Percentiles rank a stretch among this genome's conserved stretches.
These are phyloP conservation scores for Basipetospora chlamydospora DNA, from an alignment of 2,329 filamentous ascomycete genomes.

Conservation along the genomic window DNA sequence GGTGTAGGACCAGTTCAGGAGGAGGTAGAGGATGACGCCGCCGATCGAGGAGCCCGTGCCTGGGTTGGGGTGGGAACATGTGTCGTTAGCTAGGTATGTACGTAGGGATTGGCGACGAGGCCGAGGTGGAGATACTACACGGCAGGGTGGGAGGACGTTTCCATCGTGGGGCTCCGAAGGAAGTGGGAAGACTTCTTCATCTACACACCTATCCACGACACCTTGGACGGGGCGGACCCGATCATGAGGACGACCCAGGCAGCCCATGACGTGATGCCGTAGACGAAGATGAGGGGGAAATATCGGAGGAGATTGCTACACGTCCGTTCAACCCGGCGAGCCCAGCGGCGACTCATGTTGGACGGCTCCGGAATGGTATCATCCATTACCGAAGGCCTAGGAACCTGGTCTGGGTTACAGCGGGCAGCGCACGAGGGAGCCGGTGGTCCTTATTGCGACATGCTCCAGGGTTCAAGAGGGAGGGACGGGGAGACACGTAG, in stretches of 20 bases:
- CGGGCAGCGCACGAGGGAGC: no score
- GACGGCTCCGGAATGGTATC: conserved; percentile 18
- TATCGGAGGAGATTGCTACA: conserved; percentile 71
- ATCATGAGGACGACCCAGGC: conserved; percentile 74
- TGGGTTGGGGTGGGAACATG: no score
- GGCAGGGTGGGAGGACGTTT: no score
- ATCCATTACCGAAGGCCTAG: conserved; percentile 4
- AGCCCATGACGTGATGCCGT: conserved; percentile 82
- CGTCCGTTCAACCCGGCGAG: conserved; percentile 59
- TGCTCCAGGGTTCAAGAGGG: no score
- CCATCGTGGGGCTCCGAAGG: neutral
- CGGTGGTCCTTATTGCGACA: no score
- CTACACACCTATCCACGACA: conserved; percentile 41
- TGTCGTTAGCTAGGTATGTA: no score
- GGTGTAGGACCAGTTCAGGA: conserved; percentile 83
- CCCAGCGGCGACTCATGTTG: conserved; percentile 46
- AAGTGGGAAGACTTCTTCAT: no score
- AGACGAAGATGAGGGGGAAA: conserved; percentile 81
- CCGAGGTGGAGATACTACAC: no score
- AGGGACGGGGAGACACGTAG: no score
- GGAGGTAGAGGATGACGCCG: conserved; percentile 56
- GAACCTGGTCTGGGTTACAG: no score
- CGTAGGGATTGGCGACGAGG: no score
- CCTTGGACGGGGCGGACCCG: conserved; percentile 39
- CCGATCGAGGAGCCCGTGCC: conserved; percentile 43